These are phyloP conservation scores for Fusarium sp. DNA, from an alignment of 2,329 filamentous ascomycete species.

Conservation along the genomic window DNA sequence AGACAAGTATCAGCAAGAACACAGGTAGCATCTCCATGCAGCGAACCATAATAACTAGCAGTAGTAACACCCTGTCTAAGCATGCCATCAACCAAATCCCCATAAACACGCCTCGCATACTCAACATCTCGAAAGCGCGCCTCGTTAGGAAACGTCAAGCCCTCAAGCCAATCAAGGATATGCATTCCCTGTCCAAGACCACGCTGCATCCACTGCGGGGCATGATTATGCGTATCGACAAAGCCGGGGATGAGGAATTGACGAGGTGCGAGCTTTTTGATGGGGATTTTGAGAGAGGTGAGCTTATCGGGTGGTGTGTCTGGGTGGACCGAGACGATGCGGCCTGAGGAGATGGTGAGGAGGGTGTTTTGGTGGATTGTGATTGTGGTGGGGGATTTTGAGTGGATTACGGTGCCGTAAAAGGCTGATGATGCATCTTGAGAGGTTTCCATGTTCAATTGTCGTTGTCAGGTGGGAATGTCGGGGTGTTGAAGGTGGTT, in stretches of 20 bases:
- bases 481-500: background rate
- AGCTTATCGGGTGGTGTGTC: slow-evolving; percentile 8
- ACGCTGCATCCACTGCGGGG: slow-evolving; percentile 64
- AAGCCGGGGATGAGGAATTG: slow-evolving; percentile 69
- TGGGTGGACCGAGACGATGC: slow-evolving; percentile 40
- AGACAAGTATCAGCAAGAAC: slow-evolving; percentile 66
- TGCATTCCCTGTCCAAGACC: slow-evolving; percentile 61
- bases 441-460: background rate
- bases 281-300: slow-evolving; percentile 5
- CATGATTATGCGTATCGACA: slow-evolving; percentile 77
- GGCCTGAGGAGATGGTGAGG: slow-evolving; percentile 42
- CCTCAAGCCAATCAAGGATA: slow-evolving; percentile 70
- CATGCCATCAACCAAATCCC: slow-evolving; percentile 64
- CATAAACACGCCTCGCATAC: slow-evolving; percentile 65
- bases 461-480: background rate
- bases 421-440: slow-evolving; percentile 40
- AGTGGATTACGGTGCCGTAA: slow-evolving; percentile 57
- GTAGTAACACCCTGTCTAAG: slow-evolving; percentile 72
- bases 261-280: slow-evolving; percentile 47
- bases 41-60: slow-evolving; percentile 68
- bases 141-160: slow-evolving; percentile 71
- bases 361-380: slow-evolving; percentile 53
- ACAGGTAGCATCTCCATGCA: slow-evolving; percentile 66
- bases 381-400: slow-evolving; percentile 45
- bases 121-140: slow-evolving; percentile 65